These are phyloP conservation scores for Chlamydomonas sphaeroides DNA, from an alignment of 139 green algal genomes.

Conservation along the genomic window DNA sequence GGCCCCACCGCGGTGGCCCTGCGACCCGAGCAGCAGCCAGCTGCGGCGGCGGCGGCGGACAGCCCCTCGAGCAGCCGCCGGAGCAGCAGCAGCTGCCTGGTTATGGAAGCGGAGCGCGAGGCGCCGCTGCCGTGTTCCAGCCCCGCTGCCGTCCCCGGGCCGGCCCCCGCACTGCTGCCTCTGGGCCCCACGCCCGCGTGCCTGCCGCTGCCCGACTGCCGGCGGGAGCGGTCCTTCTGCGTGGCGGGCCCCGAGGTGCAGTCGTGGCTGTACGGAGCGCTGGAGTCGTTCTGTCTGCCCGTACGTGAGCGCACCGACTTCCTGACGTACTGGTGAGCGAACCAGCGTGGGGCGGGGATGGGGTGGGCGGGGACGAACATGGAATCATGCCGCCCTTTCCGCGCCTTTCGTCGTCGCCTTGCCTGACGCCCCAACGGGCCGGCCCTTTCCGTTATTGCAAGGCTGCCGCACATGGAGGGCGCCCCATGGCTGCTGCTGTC, in stretches of 20 bases:
- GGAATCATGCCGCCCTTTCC: too few species aligned
- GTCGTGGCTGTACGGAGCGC: conserved; percentile 8
- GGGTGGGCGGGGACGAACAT: too few species aligned
- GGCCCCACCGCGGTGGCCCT: neutral
- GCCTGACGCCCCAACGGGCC: too few species aligned
- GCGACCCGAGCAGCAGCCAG: too few species aligned
- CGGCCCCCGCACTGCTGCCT: neutral
- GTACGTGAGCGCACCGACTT: conserved; percentile 8
- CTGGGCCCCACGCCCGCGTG: conserved; percentile 17
- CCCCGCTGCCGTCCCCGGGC: neutral
- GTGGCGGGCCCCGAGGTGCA: conserved; percentile 1
- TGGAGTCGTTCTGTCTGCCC: neutral
- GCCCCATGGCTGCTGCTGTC: neutral
- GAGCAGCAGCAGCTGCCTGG: too few species aligned
- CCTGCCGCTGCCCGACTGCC: conserved; percentile 22
- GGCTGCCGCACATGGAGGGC: conserved; percentile 24
- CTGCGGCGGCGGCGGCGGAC: too few species aligned
- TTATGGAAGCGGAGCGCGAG: too few species aligned
- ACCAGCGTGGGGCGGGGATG: too few species aligned
- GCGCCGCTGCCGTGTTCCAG: neutral
- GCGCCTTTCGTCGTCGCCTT: too few species aligned
- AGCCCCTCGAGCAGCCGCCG: too few species aligned
- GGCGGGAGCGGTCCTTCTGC: neutral
- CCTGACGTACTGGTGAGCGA: conserved; percentile 2
- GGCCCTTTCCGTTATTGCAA: too few species aligned